A percentile compares a stretch with the other conserved stretches of the same genome.
These are phyloP conservation scores for Fusarium temperatum DNA, from an alignment of 2,329 filamentous ascomycete genomes.

Conservation along the genomic window DNA sequence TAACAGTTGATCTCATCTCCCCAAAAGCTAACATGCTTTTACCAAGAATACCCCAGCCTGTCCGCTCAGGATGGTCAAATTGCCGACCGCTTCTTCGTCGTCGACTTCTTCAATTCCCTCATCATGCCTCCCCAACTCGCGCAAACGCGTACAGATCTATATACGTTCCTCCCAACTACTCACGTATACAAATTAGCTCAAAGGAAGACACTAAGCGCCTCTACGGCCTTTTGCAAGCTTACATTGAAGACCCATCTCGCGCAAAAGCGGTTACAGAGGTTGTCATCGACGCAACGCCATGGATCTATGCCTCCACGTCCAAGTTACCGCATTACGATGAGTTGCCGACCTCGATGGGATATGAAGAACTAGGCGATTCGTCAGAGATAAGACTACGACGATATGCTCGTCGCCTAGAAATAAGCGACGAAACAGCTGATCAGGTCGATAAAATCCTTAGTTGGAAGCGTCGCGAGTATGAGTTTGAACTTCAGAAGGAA, in stretches of 20 bases:
- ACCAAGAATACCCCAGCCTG: accelerated
- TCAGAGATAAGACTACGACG: accelerated
- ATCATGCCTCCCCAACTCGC: background rate
- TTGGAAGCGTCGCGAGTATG: background rate
- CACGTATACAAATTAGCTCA: background rate
- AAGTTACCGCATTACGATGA: background rate
- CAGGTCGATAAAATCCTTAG: background rate
- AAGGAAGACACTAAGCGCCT: background rate
- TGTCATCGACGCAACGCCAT: background rate
- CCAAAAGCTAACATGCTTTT: background rate
- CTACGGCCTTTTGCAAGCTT: background rate
- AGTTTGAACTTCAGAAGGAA: background rate
- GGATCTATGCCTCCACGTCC: background rate
- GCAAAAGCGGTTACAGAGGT: background rate
- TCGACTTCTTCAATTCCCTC: background rate
- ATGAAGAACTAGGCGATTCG: background rate
- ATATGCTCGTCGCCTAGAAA: background rate
- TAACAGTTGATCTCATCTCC: background rate
- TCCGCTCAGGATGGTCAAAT: background rate
- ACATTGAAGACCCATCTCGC: background rate
- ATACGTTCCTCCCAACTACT: background rate
- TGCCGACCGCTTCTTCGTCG: background rate
- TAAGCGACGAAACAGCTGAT: accelerated
- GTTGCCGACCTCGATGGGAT: background rate
- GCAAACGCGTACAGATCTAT: background rate